Conservation (phyloP, 1,139 yeast species). For the Scheffersomyces cryptocercus region DNA sequence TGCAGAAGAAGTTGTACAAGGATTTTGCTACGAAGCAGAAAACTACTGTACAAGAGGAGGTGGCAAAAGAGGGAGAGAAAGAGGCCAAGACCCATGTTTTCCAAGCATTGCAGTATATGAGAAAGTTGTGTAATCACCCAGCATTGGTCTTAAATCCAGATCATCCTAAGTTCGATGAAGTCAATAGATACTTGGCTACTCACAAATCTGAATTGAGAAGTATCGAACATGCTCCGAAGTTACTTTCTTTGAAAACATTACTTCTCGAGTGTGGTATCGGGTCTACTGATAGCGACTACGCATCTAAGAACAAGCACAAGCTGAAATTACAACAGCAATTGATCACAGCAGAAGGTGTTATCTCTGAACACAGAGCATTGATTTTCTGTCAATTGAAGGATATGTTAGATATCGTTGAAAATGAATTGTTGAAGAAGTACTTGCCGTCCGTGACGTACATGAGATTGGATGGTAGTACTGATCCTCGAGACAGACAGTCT, state of each 20-base stretch:
- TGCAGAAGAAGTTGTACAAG: conserved; percentile 83
- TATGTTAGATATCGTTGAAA: conserved; percentile 96
- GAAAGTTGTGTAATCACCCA: conserved; percentile 96
- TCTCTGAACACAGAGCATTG: conserved; percentile 92
- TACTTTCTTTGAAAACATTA: conserved; percentile 77
- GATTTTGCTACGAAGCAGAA: conserved; percentile 92
- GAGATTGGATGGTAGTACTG: conserved; percentile 94
- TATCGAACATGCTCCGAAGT: conserved; percentile 87
- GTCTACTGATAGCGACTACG: conserved; percentile 47
- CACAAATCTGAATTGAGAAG: conserved; percentile 65
- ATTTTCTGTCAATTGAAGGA: conserved; percentile 96
- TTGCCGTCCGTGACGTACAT: conserved; percentile 92
- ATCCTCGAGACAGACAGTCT: conserved; percentile 87
- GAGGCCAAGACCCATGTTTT: conserved; percentile 86
- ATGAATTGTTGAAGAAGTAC: conserved; percentile 75
- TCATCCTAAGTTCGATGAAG: conserved; percentile 81
- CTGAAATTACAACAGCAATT: conserved; percentile 35
- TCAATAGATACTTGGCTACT: conserved; percentile 56
- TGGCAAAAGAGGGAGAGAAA: conserved; percentile 41
- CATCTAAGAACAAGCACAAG: conserved; percentile 27
- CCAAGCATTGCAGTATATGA: conserved; percentile 97
- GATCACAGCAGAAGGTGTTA: conserved; percentile 65
- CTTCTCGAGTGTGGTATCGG: conserved; percentile 96
- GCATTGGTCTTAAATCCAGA: conserved; percentile 82
- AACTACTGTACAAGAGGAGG: conserved; percentile 65